Percentiles rank a stretch among this genome's conserved stretches.
phyloP scores from a whole-genome alignment of 495 filamentous ascomycete species.

The Penicillium roqueforti region DNA sequence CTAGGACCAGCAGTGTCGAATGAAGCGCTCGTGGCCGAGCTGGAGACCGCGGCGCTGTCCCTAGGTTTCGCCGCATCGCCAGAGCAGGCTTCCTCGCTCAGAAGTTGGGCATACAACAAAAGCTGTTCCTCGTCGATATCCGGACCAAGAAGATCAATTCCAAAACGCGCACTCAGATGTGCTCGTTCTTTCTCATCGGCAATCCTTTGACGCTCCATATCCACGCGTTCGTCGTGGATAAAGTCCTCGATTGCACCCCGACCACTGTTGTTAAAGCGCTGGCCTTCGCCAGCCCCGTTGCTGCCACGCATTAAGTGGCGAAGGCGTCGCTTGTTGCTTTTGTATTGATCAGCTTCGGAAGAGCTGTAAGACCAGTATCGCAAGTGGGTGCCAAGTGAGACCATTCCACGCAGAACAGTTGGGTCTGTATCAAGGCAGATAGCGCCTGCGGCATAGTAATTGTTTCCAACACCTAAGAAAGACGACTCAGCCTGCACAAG shows the following conservation, averaged over 20 bases:
- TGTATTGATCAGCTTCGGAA: conserved; percentile 58
- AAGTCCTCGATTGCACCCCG: conserved; percentile 67
- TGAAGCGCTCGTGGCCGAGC: conserved; percentile 43
- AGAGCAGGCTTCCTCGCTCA: conserved; percentile 74
- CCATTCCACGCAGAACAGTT: conserved; percentile 83
- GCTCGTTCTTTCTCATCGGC: conserved; percentile 57
- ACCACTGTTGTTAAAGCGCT: conserved; percentile 56
- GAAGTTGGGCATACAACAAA: conserved; percentile 79
- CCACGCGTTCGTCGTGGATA: conserved; percentile 75
- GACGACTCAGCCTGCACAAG: conserved; percentile 69
- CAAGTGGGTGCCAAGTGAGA: conserved; percentile 80
- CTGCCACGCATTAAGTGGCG: conserved; percentile 57
- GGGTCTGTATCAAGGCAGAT: conserved; percentile 87
- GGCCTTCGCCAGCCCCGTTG: conserved; percentile 49
- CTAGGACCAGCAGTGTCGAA: conserved; percentile 41
- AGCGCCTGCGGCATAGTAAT: conserved; percentile 78
- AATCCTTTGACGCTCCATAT: conserved; percentile 71
- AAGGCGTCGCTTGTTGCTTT: conserved; percentile 57
- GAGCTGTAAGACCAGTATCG: conserved; percentile 95
- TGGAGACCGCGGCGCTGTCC: conserved; percentile 42
- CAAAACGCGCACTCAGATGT: conserved; percentile 72
- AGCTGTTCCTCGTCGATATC: conserved; percentile 82
- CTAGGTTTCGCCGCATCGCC: conserved; percentile 56
- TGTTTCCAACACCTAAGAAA: conserved; percentile 61
- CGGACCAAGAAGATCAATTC: conserved; percentile 67